Base-by-base conservation (phyloP, 2,329 filamentous ascomycete species). In the Microdochium nivale region DNA sequence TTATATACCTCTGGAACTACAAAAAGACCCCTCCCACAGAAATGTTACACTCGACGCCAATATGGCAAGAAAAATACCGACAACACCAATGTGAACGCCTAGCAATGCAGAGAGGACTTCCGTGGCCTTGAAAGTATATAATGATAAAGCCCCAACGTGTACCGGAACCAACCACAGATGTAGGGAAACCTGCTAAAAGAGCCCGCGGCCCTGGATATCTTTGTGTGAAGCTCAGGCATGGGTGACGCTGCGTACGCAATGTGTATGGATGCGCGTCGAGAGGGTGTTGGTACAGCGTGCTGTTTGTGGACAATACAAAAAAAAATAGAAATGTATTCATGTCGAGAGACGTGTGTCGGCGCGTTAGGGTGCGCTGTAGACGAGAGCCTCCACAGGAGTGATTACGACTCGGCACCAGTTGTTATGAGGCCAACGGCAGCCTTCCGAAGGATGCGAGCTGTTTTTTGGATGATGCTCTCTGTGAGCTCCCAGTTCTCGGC, bases 401-500 rank as follows among this genome's bases (percentile, higher is more conserved):
- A 44, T 19, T 44, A 44, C 7, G 40, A 21, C 13, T 21, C 40
- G 2, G 16, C 13, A 13, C 23, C 40, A 13, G 5, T 24, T 3
- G 40, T 21, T 7, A 44, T 16, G 16, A 44, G 19, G 5, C 40
- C 19, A 7, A 44, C 14, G 14, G 77, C 80, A 27, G 90, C 89
- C 49, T 72, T 68, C 50, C 72, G 74, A 51, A 96, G 70, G 47
- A 89, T 83, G 11, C 70, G 71, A 1, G 89, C 86, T 24, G 88
- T 85, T 67, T 85, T 89, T 57, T 86, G 74, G 27, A 95, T 78
- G 64, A 86, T 81, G 51, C 73, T 68, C 61, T 87, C 82, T 2
- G 87, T 87, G 13, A 80, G 67, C 1, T 70, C 73, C 87, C 86
- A 91, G 60, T 95, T 81, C 25, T 80, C 79, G 3, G 75, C 78